Conservation (phyloP, 345 rosid species). For the Cochlearia excelsa region DNA sequence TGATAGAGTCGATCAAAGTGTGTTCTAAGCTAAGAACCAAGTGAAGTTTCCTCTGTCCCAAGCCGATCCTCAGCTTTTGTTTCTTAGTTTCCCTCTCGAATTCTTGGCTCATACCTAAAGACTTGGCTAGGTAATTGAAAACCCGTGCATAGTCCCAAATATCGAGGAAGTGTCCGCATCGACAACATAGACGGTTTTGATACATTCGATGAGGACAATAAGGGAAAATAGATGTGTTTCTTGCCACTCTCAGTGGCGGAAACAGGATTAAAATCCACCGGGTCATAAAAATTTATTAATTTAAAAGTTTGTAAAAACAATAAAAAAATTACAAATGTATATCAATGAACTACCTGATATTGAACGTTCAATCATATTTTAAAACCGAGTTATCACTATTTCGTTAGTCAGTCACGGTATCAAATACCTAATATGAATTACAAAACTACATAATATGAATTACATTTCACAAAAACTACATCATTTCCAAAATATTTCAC, state of each 20-base stretch:
- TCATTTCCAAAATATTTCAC: too few relatives aligned
- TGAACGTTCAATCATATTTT: too few relatives aligned
- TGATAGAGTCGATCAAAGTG: slow-evolving; percentile 3
- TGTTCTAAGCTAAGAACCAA: slow-evolving; percentile 26
- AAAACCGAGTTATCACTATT: too few relatives aligned
- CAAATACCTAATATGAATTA: too few relatives aligned
- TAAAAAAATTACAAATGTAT: too few relatives aligned
- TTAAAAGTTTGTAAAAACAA: too few relatives aligned
- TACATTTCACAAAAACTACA: too few relatives aligned
- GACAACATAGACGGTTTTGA: slow-evolving; percentile 4
- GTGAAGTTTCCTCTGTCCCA: slow-evolving; percentile 20
- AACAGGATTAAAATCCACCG: too few relatives aligned
- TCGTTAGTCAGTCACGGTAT: too few relatives aligned
- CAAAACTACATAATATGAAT: too few relatives aligned
- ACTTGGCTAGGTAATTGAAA: slow-evolving; percentile 16
- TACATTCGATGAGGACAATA: slow-evolving; percentile 8
- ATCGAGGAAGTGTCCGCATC: slow-evolving; percentile 9
- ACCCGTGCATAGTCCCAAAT: background rate
- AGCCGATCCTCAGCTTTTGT: slow-evolving; percentile 6
- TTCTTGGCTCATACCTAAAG: slow-evolving; percentile 4
- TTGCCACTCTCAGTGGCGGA: background rate
- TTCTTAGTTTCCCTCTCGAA: slow-evolving; percentile 7
- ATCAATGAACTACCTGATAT: too few relatives aligned
- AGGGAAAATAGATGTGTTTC: background rate
- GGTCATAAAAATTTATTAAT: too few relatives aligned